These are phyloP conservation scores for Vitis hybrid DNA, from an alignment of 177 flowering plant species.

Conservation along the genomic window DNA sequence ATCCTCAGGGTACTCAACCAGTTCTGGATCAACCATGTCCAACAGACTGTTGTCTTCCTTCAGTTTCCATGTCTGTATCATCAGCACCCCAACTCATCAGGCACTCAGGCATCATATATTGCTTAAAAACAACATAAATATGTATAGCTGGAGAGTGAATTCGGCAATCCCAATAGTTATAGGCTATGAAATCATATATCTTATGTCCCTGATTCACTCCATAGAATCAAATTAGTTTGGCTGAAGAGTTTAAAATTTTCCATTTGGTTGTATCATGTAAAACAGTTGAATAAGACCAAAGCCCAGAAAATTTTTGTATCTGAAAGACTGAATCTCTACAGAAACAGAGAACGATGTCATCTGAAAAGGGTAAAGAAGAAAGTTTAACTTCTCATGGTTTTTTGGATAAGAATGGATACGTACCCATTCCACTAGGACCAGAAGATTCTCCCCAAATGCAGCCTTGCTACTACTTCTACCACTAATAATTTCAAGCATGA, in stretches of 20 bases:
- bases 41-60: constrained; percentile 56
- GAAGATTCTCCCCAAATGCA: constrained; percentile 56
- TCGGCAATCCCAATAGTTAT: not conserved
- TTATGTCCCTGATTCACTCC: too few relatives aligned
- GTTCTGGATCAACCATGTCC: constrained; percentile 70
- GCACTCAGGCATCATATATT: too few relatives aligned
- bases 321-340: too few relatives aligned
- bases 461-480: constrained; percentile 66
- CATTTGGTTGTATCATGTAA: too few relatives aligned
- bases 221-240: too few relatives aligned
- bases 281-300: too few relatives aligned
- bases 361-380: not conserved
- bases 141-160: too few relatives aligned
- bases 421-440: constrained; percentile 83
- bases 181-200: too few relatives aligned
- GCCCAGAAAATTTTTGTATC: too few relatives aligned
- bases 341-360: too few relatives aligned
- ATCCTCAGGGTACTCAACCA: constrained; percentile 47
- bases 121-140: too few relatives aligned
- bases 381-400: not conserved
- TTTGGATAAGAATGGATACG: not conserved
- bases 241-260: too few relatives aligned
- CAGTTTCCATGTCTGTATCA: constrained; percentile 72
- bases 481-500: constrained; percentile 79
- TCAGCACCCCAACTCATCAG: not conserved